Conservation (phyloP, 2,329 filamentous ascomycete genomes). For the Clonostachys rhizophaga region DNA sequence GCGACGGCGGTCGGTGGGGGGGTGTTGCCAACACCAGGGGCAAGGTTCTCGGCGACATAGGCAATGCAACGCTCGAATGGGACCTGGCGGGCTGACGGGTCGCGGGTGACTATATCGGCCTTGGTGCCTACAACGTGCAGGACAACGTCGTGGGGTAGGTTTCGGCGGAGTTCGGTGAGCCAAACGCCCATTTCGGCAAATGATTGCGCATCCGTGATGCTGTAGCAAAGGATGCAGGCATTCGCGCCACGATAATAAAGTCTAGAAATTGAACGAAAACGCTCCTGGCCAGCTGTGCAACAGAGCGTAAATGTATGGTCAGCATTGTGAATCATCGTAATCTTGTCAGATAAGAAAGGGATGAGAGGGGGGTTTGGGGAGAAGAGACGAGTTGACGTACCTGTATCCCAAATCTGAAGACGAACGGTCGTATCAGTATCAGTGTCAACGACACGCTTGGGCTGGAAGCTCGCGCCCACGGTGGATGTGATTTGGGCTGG, state of each 20-base stretch:
- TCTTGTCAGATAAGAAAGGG: not conserved
- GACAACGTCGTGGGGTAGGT: conserved; percentile 73
- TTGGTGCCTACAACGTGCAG: conserved; percentile 96
- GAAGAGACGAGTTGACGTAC: conserved; percentile 25
- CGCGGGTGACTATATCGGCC: conserved; percentile 81
- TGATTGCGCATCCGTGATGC: conserved; percentile 80
- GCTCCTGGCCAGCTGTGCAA: conserved; percentile 75
- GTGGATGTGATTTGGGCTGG: conserved; percentile 63
- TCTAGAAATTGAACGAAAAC: conserved; percentile 89
- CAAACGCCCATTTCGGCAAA: conserved; percentile 92
- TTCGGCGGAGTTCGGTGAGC: conserved; percentile 79
- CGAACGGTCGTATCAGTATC: conserved; percentile 83
- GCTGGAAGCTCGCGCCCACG: conserved; percentile 76
- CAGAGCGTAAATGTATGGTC: not conserved
- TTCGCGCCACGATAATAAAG: conserved; percentile 96
- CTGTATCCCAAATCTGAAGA: conserved; percentile 96
- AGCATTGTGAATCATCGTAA: not conserved
- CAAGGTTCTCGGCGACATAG: conserved; percentile 89
- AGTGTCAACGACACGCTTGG: conserved; percentile 74
- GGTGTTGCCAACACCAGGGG: conserved; percentile 63
- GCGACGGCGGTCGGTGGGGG: conserved; percentile 60
- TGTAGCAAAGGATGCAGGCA: conserved; percentile 90
- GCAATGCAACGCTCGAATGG: conserved; percentile 94
- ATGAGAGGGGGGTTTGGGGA: not conserved
- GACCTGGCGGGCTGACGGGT: conserved; percentile 74